Percentiles rank a stretch among this genome's conserved stretches.
Conservation (phyloP, 2,329 filamentous ascomycete species). For the Acephala macrosclerotiorum region DNA sequence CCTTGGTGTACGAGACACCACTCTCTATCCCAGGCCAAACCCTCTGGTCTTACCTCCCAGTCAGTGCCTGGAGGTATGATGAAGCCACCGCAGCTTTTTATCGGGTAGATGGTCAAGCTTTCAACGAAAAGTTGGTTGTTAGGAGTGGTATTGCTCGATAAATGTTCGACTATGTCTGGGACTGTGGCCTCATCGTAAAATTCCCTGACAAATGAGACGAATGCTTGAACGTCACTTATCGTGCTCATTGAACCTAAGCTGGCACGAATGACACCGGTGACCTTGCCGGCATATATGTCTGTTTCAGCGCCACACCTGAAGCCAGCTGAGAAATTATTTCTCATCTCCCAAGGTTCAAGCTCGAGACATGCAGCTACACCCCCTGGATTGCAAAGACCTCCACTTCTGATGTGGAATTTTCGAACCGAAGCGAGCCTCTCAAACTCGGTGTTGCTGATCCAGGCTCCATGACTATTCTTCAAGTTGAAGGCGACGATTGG, state of each 20-base stretch:
- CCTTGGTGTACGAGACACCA: constrained; percentile 94
- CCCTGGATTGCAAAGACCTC: constrained; percentile 91
- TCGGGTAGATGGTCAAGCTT: constrained; percentile 80
- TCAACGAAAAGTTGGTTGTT: constrained; percentile 59
- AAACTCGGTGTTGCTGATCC: constrained; percentile 83
- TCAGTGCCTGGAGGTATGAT: constrained; percentile 64
- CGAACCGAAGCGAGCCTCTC: constrained; percentile 85
- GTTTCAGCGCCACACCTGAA: constrained; percentile 85
- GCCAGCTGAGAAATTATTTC: constrained; percentile 82
- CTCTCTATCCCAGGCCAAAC: constrained; percentile 92
- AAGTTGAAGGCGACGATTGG: constrained; percentile 88
- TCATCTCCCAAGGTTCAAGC: constrained; percentile 83
- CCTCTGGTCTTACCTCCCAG: constrained; percentile 85
- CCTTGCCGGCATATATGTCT: constrained; percentile 83
- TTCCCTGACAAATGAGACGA: constrained; percentile 75
- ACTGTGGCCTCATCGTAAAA: constrained; percentile 55
- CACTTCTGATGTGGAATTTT: constrained; percentile 84
- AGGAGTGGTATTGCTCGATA: neutral
- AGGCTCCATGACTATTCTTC: constrained; percentile 70
- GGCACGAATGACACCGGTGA: constrained; percentile 84
- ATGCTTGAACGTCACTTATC: constrained; percentile 72
- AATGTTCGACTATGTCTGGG: neutral
- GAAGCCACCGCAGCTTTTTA: constrained; percentile 92
- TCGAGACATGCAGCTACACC: constrained; percentile 78
- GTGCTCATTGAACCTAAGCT: constrained; percentile 94